Conservation (phyloP, 192 early-diverging fungal species). For the Martensiomyces pterosporus region DNA sequence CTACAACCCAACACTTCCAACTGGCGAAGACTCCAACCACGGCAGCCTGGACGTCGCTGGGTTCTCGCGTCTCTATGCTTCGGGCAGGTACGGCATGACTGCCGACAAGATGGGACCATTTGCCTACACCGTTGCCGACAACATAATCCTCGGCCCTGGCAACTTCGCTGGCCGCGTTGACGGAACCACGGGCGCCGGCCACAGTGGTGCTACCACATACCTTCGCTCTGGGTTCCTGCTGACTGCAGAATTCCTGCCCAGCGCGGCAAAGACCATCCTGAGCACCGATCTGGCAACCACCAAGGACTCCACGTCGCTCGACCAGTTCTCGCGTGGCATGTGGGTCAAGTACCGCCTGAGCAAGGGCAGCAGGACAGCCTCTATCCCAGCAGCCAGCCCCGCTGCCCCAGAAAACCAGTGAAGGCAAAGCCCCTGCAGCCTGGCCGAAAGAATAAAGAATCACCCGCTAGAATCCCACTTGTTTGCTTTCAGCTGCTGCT, state of each 20-base stretch:
- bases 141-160: neutral
- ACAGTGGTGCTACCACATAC: neutral
- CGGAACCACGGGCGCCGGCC: neutral
- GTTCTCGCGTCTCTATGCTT: neutral
- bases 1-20: neutral
- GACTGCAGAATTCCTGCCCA: neutral
- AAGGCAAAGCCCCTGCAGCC: too few species aligned
- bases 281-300: neutral
- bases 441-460: too few species aligned
- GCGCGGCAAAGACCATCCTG: neutral
- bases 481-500: too few species aligned
- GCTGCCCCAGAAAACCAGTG: too few species aligned
- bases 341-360: neutral
- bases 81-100: neutral
- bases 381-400: too few species aligned
- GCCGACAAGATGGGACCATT: neutral
- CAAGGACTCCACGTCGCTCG: neutral
- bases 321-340: neutral
- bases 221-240: neutral
- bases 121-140: neutral
- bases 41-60: neutral
- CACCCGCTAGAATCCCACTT: too few species aligned
- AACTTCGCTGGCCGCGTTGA: neutral
- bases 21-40: neutral
- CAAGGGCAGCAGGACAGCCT: too few species aligned